Conservation (phyloP, 2,329 filamentous ascomycete species). For the Talaromyces amestolkiae region DNA sequence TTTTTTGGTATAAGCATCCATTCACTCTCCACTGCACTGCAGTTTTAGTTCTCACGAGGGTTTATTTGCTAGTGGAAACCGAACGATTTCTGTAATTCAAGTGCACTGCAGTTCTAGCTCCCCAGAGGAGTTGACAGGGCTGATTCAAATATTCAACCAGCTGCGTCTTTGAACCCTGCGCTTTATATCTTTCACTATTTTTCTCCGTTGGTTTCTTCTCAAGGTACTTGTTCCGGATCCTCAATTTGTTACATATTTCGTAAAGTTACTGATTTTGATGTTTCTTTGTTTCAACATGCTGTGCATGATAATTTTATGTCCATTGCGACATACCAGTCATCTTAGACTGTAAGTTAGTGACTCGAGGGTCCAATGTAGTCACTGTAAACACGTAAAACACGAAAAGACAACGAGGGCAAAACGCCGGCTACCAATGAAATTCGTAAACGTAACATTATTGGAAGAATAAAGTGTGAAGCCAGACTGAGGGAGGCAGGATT, state of each 20-base stretch:
- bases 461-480: background rate
- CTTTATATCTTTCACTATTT: background rate
- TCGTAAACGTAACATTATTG: background rate
- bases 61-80: background rate
- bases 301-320: background rate
- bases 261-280: background rate
- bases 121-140: background rate
- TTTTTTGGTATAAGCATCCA: no score
- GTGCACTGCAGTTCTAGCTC: background rate
- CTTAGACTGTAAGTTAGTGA: background rate
- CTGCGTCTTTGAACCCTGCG: background rate
- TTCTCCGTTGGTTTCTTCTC: background rate
- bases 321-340: background rate
- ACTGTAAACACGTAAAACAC: background rate
- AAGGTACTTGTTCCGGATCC: no score
- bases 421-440: background rate
- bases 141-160: background rate
- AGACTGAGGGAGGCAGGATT: background rate
- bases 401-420: background rate
- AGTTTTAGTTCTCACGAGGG: background rate
- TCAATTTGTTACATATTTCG: background rate
- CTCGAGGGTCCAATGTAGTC: background rate
- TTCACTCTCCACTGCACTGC: no score
- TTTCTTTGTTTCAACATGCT: background rate
- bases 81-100: background rate